Base-by-base conservation (phyloP, 192 early-diverging fungal species). In the Umbelopsis isabellina region DNA sequence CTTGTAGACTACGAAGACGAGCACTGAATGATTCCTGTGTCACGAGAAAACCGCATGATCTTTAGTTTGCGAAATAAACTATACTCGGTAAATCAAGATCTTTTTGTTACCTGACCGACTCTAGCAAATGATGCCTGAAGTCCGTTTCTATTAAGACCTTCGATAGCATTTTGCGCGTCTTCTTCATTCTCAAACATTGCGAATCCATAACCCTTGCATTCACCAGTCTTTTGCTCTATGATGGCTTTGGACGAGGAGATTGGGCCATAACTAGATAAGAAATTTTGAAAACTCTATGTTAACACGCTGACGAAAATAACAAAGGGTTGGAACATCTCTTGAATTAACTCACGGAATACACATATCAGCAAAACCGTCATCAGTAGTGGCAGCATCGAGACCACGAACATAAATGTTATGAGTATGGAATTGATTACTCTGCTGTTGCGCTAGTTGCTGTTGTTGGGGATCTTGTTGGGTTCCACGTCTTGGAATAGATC, bases 151-250 rank as follows among this genome's bases (percentile, higher is more conserved):
- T 81, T 86, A 22, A 96, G 80, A 20, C 84, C 93, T 50, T 83
- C 80, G 69, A 96, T 92, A 22, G 93, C 93, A 13, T 66, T 27
- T 25, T 82, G 69, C 0, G 92, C 91, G 65, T 92, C 86, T 12
- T 84, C 85, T 22, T 82, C 88, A 2, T 84, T 88, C 48, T 89
- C 85, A 80, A 91, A 96, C 87, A 93, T 91, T 27, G 93, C 91
- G 73, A 96, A 96, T 11, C 94, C 94, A 79, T 92, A 96, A 4
- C 93, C 93, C 77, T 94, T 94, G 74, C 94, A 95, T 70, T 90
- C 87, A 18, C 87, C 87, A 2, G 91, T 89, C n/a, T 80, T 80
- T 52, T 89, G 87, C 77, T 95, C 88, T 61, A 96, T 82, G 44
- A 96, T 95, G 20, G 92, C 89, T 68, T 96, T 96, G 33, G 87